Percentiles rank a stretch among this genome's conserved stretches.
These are phyloP conservation scores for Linum trigynum DNA, from an alignment of 345 rosid genomes.

Conservation along the genomic window DNA sequence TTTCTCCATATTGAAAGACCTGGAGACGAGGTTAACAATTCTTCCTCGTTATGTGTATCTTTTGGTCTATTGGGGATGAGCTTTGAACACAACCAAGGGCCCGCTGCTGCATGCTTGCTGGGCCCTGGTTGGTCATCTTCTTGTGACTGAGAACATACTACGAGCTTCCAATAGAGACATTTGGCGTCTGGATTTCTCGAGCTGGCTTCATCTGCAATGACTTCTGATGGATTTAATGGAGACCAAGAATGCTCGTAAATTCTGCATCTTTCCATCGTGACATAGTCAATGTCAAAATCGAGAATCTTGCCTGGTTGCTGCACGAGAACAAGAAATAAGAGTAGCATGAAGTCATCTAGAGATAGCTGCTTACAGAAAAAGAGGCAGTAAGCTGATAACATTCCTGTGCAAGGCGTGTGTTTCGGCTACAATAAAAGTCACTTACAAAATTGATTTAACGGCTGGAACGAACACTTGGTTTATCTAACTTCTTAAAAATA, in stretches of 20 bases:
- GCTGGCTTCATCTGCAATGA: conserved; percentile 35
- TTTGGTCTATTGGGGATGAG: conserved; percentile 43
- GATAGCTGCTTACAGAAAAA: conserved; percentile 11
- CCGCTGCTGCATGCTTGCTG: conserved; percentile 30
- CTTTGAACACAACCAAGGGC: conserved; percentile 67
- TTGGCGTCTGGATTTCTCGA: conserved; percentile 51
- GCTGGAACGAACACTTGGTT: no score
- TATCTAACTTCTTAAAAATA: no score
- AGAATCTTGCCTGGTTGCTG: conserved; percentile 36
- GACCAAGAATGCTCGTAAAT: conserved; percentile 70
- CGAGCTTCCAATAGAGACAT: conserved; percentile 78
- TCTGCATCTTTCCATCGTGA: conserved; percentile 51
- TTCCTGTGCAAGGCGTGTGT: no score
- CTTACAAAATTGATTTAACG: no score
- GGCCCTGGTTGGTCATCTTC: conserved; percentile 23
- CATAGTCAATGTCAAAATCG: conserved; percentile 59
- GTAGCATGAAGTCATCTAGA: background rate
- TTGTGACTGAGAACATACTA: conserved; percentile 39
- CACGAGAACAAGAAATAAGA: conserved; percentile 16
- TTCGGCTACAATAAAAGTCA: no score
- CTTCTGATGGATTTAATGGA: conserved; percentile 75
- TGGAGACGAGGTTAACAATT: conserved; percentile 45
- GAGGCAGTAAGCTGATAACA: background rate
- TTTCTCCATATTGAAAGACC: conserved; percentile 79
- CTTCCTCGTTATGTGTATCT: conserved; percentile 22